These are phyloP conservation scores for Ammopiptanthus mongolicus DNA, from an alignment of 306 rosid species.

Conservation along the genomic window DNA sequence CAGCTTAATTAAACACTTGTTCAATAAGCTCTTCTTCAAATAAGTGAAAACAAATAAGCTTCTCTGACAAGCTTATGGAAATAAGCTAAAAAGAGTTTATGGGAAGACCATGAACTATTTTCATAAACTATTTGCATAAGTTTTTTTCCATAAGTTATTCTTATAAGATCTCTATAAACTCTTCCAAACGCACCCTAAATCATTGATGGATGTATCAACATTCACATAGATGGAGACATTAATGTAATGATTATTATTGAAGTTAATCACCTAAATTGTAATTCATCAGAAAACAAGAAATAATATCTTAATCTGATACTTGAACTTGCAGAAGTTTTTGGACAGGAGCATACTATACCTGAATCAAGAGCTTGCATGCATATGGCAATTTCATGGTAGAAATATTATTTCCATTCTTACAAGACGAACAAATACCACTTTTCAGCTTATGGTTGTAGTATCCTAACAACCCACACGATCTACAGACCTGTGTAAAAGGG, in stretches of 20 bases:
- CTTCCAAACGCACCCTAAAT: too few relatives aligned
- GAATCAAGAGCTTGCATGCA: slow-evolving; percentile 94
- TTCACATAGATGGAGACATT: not conserved
- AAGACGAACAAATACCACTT: slow-evolving; percentile 74
- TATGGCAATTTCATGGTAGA: slow-evolving; percentile 88
- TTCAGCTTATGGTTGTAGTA: slow-evolving; percentile 79
- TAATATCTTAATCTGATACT: not conserved
- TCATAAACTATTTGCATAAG: too few relatives aligned
- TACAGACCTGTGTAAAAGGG: slow-evolving; percentile 55
- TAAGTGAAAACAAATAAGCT: too few relatives aligned
- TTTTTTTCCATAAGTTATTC: too few relatives aligned
- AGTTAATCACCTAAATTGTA: not conserved
- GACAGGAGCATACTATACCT: slow-evolving; percentile 37
- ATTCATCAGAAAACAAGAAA: not conserved
- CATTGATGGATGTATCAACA: too few relatives aligned
- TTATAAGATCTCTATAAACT: too few relatives aligned
- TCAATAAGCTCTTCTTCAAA: too few relatives aligned
- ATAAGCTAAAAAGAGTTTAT: too few relatives aligned
- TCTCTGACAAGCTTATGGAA: too few relatives aligned
- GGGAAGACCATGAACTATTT: too few relatives aligned
- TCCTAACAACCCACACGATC: slow-evolving; percentile 80
- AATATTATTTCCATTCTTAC: slow-evolving; percentile 80
- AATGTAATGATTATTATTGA: not conserved
- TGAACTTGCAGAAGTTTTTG: not conserved
- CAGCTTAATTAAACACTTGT: too few relatives aligned